Evolutionary conservation across 2,329 filamentous ascomycete genomes (phyloP).

Genomic region (Aspergillus piperis): DNA sequence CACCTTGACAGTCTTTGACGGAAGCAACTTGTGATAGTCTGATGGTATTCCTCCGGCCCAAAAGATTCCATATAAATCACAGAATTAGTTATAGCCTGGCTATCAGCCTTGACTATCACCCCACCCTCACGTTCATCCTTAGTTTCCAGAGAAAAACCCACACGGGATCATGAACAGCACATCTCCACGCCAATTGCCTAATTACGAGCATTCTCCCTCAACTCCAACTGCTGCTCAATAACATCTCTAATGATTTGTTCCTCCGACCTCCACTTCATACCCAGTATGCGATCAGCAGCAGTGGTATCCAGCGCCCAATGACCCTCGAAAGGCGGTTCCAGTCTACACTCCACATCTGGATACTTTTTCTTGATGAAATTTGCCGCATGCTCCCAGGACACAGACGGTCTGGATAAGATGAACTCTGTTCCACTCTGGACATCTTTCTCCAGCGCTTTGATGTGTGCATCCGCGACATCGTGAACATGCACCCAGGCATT

Average conservation of each 20-base stretch:
- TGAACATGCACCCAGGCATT: slow-evolving; percentile 22
- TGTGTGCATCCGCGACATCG: slow-evolving; percentile 26
- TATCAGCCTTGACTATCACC: too few species aligned
- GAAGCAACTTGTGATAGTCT: too few species aligned
- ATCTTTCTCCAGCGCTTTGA: slow-evolving; percentile 13
- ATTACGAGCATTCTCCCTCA: not conserved
- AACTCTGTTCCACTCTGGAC: slow-evolving; percentile 14
- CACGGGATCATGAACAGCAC: not conserved
- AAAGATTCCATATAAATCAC: too few species aligned
- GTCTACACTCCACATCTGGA: slow-evolving; percentile 8
- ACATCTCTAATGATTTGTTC: slow-evolving; percentile 19
- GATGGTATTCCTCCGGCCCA: too few species aligned
- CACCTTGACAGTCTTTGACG: too few species aligned
- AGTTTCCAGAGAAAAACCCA: not conserved
- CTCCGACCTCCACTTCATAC: slow-evolving; percentile 12
- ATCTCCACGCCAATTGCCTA: not conserved
- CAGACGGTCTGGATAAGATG: slow-evolving; percentile 11
- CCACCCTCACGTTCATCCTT: too few species aligned
- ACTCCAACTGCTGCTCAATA: slow-evolving; percentile 20
- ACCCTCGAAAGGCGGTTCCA: slow-evolving; percentile 46
- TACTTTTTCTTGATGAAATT: slow-evolving; percentile 13
- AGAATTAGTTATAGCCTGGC: too few species aligned
- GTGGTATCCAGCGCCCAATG: slow-evolving; percentile 77
- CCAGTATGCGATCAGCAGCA: slow-evolving; percentile 46
- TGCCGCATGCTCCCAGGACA: slow-evolving; percentile 18